Percentiles rank a stretch among this genome's conserved stretches.
These are phyloP conservation scores for Diaporthe sp. DNA, from an alignment of 2,329 filamentous ascomycete genomes.

Conservation along the genomic window DNA sequence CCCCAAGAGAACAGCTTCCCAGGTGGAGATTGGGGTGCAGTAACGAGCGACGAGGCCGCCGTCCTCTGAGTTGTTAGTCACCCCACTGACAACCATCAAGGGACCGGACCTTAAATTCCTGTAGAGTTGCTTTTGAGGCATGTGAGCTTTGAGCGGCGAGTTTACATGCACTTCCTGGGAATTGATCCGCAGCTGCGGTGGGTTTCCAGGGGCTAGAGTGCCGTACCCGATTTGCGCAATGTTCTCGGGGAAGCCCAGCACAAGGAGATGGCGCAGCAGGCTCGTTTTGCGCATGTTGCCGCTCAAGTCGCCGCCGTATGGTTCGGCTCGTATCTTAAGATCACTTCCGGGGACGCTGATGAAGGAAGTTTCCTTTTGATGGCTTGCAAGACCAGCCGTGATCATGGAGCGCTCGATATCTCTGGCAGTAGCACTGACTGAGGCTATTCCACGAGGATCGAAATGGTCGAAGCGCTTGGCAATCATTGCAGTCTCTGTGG, in stretches of 20 bases:
- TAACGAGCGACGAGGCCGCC: conserved; percentile 13
- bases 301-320: conserved; percentile 23
- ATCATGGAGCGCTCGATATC: conserved; percentile 17
- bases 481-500: not conserved
- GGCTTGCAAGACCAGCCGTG: conserved; percentile 6
- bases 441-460: conserved; percentile 3
- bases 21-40: conserved; percentile 26
- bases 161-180: conserved; percentile 14
- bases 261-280: conserved; percentile 21
- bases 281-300: not conserved
- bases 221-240: conserved; percentile 31
- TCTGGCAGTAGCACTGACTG: conserved; percentile 22
- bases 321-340: conserved; percentile 12
- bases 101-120: conserved; percentile 3
- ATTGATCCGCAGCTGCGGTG: conserved; percentile 17
- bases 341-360: not conserved
- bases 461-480: not conserved
- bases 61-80: not conserved
- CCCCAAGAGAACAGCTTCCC: conserved; percentile 21
- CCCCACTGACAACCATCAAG: conserved; percentile 25
- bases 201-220: not conserved
- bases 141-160: not conserved
- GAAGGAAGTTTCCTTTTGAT: not conserved
- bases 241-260: conserved; percentile 26
- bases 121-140: conserved; percentile 13